Conservation (phyloP, 2,329 filamentous ascomycete species). For the Sclerotinia minor region DNA sequence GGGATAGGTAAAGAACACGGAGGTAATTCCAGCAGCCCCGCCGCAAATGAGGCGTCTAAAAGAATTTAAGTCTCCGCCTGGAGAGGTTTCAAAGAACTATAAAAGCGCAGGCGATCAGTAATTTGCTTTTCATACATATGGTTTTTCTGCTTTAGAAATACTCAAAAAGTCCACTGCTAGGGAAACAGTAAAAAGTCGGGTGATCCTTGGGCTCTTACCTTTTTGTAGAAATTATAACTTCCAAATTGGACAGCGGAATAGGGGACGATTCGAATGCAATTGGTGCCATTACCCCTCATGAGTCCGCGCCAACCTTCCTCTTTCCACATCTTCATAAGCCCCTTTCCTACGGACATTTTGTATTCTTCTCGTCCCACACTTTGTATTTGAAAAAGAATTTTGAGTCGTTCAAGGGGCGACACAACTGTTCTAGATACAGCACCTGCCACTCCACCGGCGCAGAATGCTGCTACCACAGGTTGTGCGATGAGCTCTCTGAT, state of each 20-base stretch:
- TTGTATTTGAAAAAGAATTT: constrained; percentile 97
- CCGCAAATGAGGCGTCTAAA: constrained; percentile 82
- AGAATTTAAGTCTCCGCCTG: constrained; percentile 72
- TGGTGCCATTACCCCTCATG: constrained; percentile 97
- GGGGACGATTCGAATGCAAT: constrained; percentile 96
- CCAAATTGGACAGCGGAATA: constrained; percentile 99
- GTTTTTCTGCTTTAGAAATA: not conserved
- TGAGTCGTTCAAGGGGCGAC: constrained; percentile 90
- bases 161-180: not conserved
- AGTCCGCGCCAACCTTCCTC: constrained; percentile 97
- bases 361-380: constrained; percentile 89
- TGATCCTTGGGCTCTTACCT: constrained; percentile 55
- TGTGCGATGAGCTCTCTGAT: constrained; percentile 63
- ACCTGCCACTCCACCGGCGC: constrained; percentile 89
- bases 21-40: constrained; percentile 89
- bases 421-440: constrained; percentile 98
- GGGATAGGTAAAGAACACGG: constrained; percentile 91
- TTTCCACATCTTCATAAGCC: constrained; percentile 89
- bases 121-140: constrained; percentile 1
- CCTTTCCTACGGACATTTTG: constrained; percentile 86
- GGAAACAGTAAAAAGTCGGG: not conserved
- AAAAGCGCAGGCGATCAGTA: constrained; percentile 12
- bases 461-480: constrained; percentile 86
- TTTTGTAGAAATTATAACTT: constrained; percentile 96
- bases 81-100: constrained; percentile 72